Evolutionary conservation across 140 eudicot species (phyloP), one percentile per base, ranked within the genome.

Genomic region (Erigeron philadelphicus): DNA sequence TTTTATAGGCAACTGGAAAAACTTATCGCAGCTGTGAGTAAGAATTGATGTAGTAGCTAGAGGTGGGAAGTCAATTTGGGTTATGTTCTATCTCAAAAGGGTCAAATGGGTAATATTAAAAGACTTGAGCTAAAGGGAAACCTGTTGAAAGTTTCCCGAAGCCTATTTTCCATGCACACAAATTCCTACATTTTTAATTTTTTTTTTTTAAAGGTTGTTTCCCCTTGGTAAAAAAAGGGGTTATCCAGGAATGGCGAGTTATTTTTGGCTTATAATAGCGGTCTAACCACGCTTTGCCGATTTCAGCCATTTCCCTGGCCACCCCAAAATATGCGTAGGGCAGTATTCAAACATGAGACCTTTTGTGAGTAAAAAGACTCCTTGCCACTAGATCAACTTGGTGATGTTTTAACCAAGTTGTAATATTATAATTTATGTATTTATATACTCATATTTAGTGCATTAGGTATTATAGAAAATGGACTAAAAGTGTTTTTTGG

Each of bases 1-100:
- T 66, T 87, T 84, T 77, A 83, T 90, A 58, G 90, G 95, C 58
- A 85, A 61, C 61, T 87, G 91, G 95, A 75, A 83, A 66, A 56
- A 79, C 70, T 75, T 89, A 57, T 50, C 7, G 4, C 11, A 23
- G 9, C 66, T 89, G 96, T 89, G 74, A 84, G 96, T 67, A 19
- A 54, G 42, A 48, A 60, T 67, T 45, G 56, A 47, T 68, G 11
- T 68, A 49, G 11, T 68, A 49, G 10, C 8, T 62, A 7, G 11
- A 62, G 25, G 67, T 43, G 52, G 49, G 17, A 17, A 62, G 47
- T 7, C 31, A 42, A 5, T 40, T 2, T 17, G 50, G 49, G 67
- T 41, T 42, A 11, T 62, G n/a, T 62, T 62, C 40, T 16, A 43
- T 41, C 67, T 41, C 13, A 62, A 61, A 61, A 16, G 31, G 50